Base-by-base conservation (phyloP, 768 basidiomycete genomes). In the Leccinum boreale region DNA sequence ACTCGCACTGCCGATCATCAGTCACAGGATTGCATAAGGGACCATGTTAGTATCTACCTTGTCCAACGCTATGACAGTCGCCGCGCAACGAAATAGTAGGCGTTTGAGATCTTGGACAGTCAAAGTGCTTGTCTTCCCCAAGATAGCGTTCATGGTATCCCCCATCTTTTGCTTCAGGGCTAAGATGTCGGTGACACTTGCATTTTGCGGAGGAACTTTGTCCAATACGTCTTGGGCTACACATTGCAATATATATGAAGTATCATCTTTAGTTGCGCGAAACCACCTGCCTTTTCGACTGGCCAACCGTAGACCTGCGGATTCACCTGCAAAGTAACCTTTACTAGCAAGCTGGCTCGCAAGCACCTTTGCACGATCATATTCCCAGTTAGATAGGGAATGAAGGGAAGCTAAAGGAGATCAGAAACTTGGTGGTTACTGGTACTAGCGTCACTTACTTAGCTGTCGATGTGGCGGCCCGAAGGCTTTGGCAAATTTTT, bases 321-420 rank as follows among this genome's bases (percentile, higher is more conserved):
- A 85, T 71, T 98, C 94, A 26, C 94, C 94, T 21, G 84, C 80
- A 66, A 86, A 98, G 70, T 93, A 94, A n/a, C 86, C 86, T 68
- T 96, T 96, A 42, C 89, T 88, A 0, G 93, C 89, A 56, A 97
- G 84, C 67, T 98, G 92, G 61, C 87, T 90, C 0, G 90, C 81
- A 45, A 98, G 79, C 1, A 83, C 78, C 69, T 91, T 92, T 9
- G 95, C 83, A 21, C 86, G 84, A 70, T 99, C 96, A 4, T 87
- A 81, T 61, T 86, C 85, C 82, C 87, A 86, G 52, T 76, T 79
- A 0, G 83, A 81, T 35, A 86, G 70, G 1, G 74, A 69, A 39
- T 81, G 76, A 45, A 89, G 69, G 1, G 82, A 86, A 28, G 80
- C 85, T 87, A 57, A 19, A 36, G 50, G 15, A 52, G n/a, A 10